Evolutionary conservation across 1,284 basidiomycete genomes (phyloP).

Genomic region (Papiliotrema flavescens): DNA sequence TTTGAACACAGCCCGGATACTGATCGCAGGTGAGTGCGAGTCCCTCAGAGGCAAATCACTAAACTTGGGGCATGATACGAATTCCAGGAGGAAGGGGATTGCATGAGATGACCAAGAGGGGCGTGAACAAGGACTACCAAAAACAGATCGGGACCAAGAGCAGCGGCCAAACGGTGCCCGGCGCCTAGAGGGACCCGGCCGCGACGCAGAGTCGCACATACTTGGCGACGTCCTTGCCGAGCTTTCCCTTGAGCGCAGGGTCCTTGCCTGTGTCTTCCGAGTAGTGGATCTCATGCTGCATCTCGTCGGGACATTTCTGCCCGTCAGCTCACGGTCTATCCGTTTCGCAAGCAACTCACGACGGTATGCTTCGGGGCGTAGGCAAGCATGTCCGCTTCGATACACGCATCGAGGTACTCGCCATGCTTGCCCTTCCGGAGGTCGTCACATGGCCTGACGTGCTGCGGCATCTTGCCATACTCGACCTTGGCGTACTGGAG

Average conservation of each 20-base stretch:
- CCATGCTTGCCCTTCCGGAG: not conserved
- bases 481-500: not conserved
- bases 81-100: too few relatives aligned
- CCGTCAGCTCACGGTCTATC: not conserved
- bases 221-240: constrained; percentile 4
- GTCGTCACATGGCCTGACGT: constrained; percentile 6
- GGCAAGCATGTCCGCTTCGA: constrained; percentile 4
- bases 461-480: constrained; percentile 1
- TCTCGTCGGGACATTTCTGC: constrained; percentile 11
- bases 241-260: constrained; percentile 5
- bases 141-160: too few relatives aligned
- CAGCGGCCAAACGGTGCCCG: too few relatives aligned
- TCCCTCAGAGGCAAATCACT: too few relatives aligned
- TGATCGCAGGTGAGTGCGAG: too few relatives aligned
- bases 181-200: constrained; percentile 5
- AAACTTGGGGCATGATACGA: too few relatives aligned
- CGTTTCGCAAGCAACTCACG: constrained; percentile 1
- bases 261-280: constrained; percentile 8
- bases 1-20: too few relatives aligned
- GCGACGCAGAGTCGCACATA: constrained; percentile 13
- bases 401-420: constrained; percentile 9
- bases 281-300: constrained; percentile 12
- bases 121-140: too few relatives aligned
- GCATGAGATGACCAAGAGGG: too few relatives aligned
- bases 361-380: constrained; percentile 6